phyloP scores from a whole-genome alignment of 2,329 filamentous ascomycete genomes.

The Fusarium sp. region DNA sequence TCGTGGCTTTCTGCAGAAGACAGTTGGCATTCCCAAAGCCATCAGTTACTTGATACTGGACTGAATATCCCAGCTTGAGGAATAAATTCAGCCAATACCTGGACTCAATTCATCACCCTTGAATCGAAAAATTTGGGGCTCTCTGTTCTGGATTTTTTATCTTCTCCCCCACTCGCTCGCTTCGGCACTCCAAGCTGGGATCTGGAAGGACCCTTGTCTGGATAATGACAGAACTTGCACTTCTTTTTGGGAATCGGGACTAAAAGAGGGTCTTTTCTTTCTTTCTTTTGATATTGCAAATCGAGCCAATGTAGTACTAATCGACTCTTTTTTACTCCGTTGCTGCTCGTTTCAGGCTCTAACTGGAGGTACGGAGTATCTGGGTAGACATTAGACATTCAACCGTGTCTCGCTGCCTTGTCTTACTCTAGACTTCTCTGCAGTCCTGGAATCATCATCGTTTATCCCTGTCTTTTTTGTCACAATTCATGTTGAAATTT shows the following conservation, averaged over 20 bases:
- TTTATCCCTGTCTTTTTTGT: too few relatives aligned
- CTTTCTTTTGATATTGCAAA: conserved; percentile 9
- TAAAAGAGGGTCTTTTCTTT: conserved; percentile 7
- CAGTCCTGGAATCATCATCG: too few relatives aligned
- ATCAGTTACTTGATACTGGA: not conserved
- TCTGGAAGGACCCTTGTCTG: conserved; percentile 19
- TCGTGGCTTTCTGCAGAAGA: not conserved
- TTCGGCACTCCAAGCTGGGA: conserved; percentile 23
- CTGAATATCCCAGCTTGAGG: not conserved
- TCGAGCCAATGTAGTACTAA: conserved; percentile 8
- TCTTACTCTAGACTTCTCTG: not conserved
- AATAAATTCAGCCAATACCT: conserved; percentile 15
- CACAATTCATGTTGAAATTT: too few relatives aligned
- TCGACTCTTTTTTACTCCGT: not conserved
- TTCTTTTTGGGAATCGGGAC: not conserved
- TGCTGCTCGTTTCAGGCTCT: not conserved
- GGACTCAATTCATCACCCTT: conserved; percentile 13
- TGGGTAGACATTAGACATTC: too few relatives aligned
- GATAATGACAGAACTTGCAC: conserved; percentile 9
- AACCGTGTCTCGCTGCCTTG: not conserved
- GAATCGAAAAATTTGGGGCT: not conserved
- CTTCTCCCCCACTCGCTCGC: conserved; percentile 12
- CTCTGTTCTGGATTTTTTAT: not conserved
- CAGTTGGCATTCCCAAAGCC: not conserved
- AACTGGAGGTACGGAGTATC: not conserved